Evolutionary conservation across 2,329 filamentous ascomycete genomes (phyloP), one percentile per base, ranked within the genome.

Genomic region (Boeremia lycopersici): DNA sequence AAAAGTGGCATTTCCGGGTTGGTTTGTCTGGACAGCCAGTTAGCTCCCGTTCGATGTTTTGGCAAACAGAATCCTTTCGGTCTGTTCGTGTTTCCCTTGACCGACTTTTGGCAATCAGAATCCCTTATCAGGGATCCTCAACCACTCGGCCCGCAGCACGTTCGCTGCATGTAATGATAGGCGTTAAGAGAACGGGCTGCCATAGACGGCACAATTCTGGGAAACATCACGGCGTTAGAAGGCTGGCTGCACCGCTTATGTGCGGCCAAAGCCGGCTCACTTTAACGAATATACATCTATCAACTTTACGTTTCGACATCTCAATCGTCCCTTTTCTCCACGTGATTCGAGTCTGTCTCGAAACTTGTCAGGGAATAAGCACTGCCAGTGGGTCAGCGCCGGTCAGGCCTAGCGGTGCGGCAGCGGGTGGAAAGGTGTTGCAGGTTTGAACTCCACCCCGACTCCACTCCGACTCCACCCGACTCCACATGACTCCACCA

Each of bases 201-300:
- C 50, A 25, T 48, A 46, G 19, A 26, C 48, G 29, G 48, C 49
- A 61, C 39, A 38, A 36, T 40, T 56, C 53, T 57, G 41, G 30
- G 45, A 35, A 42, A 55, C 23, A 53, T 49, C 56, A 50, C 34
- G 58, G 60, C 52, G 62, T 63, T 61, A 36, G 6, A 11, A 30
- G 13, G 38, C 30, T 34, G 47, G 31, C 19, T 25, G 23, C 0
- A 19, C 43, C 36, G 49, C 49, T 36, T 52, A 39, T 48, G 38
- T n/a, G 34, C 49, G 34, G 33, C 53, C 46, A 46, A 9, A 42
- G 8, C 42, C 47, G 46, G 52, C 25, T 19, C 13, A 34, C 7
- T 35, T 15, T 11, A 10, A 39, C 9, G 25, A 50, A 41, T 42
- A 33, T 10, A 36, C 29, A 45, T n/a, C 9, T 12, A 42, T 25